Conservation (phyloP, 1,284 basidiomycete genomes). For the Boletus albobrunnescens region DNA sequence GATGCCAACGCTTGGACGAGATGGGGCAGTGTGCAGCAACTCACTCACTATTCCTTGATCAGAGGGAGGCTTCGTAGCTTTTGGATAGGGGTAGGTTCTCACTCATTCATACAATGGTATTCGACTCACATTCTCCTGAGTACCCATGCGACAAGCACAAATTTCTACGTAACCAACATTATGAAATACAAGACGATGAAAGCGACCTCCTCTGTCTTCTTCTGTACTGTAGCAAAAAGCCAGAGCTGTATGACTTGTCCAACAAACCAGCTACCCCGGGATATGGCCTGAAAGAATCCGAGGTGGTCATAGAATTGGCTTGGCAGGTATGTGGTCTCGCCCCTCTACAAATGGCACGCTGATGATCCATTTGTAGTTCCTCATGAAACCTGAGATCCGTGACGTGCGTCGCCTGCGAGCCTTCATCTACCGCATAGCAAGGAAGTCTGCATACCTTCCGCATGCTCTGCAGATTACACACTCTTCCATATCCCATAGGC, state of each 20-base stretch:
- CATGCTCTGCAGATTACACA: conserved; percentile 12
- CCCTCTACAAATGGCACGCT: background rate
- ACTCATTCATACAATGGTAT: background rate
- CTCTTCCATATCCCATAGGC: background rate
- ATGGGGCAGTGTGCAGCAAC: conserved; percentile 21
- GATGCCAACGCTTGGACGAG: conserved; percentile 10
- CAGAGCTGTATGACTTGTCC: conserved; percentile 16
- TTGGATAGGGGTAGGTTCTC: conserved; percentile 9
- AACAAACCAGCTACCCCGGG: background rate
- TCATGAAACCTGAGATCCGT: background rate
- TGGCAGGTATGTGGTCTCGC: conserved; percentile 20
- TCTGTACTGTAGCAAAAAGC: conserved; percentile 20
- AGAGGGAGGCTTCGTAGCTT: conserved; percentile 11
- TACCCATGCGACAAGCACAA: conserved; percentile 11
- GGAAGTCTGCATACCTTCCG: conserved; percentile 28
- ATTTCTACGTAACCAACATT: background rate
- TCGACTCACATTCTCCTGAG: conserved; percentile 12
- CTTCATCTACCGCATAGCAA: conserved; percentile 28
- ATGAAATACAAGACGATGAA: conserved; percentile 15
- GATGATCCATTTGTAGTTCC: conserved; percentile 11
- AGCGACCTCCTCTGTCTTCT: conserved; percentile 19
- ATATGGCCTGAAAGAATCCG: conserved; percentile 8
- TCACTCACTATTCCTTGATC: conserved; percentile 16
- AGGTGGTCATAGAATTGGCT: conserved; percentile 22
- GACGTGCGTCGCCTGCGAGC: conserved; percentile 16